phyloP scores from a whole-genome alignment of 306 rosid species.

The Quercus alba region DNA sequence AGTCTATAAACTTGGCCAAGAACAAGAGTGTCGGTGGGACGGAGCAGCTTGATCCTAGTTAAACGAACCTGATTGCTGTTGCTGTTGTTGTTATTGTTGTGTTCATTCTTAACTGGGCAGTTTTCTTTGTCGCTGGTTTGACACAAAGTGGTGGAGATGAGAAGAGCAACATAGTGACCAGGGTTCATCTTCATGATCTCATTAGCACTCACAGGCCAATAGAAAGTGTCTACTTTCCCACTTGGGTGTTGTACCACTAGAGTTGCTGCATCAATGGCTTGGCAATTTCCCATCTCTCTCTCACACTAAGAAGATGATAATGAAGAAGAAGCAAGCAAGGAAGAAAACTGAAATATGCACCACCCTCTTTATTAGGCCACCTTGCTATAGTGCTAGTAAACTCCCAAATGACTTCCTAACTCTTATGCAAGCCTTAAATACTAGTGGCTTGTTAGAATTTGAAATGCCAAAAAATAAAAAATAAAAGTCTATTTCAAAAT shows the following conservation, averaged over 20 bases:
- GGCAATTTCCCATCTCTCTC: conserved; percentile 88
- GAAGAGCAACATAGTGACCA: conserved; percentile 94
- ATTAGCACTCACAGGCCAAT: conserved; percentile 74
- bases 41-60: conserved; percentile 90
- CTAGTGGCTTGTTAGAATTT: neutral
- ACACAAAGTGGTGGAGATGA: conserved; percentile 83
- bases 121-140: conserved; percentile 37
- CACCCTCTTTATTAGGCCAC: conserved; percentile 25
- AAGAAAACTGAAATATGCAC: conserved; percentile 1
- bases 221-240: conserved; percentile 77
- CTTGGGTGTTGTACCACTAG: conserved; percentile 80
- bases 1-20: conserved; percentile 97
- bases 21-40: conserved; percentile 83
- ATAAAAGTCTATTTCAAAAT: neutral
- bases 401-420: neutral
- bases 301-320: neutral
- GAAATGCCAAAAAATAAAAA: neutral
- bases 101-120: conserved; percentile 3
- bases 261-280: conserved; percentile 93
- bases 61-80: conserved; percentile 53
- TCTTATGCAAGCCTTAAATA: neutral
- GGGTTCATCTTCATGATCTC: conserved; percentile 87
- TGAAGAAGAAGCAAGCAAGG: neutral
- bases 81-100: neutral
- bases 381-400: neutral